These are phyloP conservation scores for Keithomyces neogunnii DNA, from an alignment of 2,329 filamentous ascomycete species.

Conservation along the genomic window DNA sequence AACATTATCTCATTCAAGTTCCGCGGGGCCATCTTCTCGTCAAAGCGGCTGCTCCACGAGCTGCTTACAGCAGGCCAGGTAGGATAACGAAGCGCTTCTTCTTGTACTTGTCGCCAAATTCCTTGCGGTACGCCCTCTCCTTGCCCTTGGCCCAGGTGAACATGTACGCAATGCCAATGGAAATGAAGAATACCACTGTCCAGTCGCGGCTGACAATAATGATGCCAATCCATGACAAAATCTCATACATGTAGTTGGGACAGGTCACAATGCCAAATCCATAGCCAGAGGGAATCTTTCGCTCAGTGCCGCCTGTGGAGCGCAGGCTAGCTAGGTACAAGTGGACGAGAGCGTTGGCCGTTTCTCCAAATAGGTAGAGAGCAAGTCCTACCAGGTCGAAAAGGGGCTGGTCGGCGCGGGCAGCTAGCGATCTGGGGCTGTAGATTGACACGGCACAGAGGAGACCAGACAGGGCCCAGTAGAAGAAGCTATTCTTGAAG, in stretches of 20 bases:
- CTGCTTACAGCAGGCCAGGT: slow-evolving; percentile 62
- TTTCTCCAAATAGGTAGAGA: slow-evolving; percentile 69
- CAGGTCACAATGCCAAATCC: slow-evolving; percentile 85
- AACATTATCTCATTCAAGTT: no score
- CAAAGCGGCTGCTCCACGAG: not conserved
- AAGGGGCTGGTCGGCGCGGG: slow-evolving; percentile 35
- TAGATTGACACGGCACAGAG: slow-evolving; percentile 83
- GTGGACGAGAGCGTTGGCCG: slow-evolving; percentile 74
- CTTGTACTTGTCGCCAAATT: slow-evolving; percentile 92
- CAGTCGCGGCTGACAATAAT: slow-evolving; percentile 72
- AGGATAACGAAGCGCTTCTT: slow-evolving; percentile 83
- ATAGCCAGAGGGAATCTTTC: slow-evolving; percentile 78
- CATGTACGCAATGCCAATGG: slow-evolving; percentile 72
- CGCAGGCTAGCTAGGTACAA: slow-evolving; percentile 70
- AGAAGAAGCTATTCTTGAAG: slow-evolving; percentile 91
- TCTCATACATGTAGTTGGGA: slow-evolving; percentile 96
- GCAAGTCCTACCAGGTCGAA: slow-evolving; percentile 61
- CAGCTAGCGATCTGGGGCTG: slow-evolving; percentile 61
- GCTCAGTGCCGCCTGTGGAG: slow-evolving; percentile 69
- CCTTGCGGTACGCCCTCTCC: slow-evolving; percentile 79
- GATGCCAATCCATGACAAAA: slow-evolving; percentile 77
- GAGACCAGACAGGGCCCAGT: slow-evolving; percentile 78
- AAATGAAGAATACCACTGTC: slow-evolving; percentile 68
- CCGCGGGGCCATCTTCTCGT: no score
- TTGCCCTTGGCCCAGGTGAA: slow-evolving; percentile 82